Base-by-base conservation (phyloP, 2,329 filamentous ascomycete species). In the Talaromyces albobiverticillius region DNA sequence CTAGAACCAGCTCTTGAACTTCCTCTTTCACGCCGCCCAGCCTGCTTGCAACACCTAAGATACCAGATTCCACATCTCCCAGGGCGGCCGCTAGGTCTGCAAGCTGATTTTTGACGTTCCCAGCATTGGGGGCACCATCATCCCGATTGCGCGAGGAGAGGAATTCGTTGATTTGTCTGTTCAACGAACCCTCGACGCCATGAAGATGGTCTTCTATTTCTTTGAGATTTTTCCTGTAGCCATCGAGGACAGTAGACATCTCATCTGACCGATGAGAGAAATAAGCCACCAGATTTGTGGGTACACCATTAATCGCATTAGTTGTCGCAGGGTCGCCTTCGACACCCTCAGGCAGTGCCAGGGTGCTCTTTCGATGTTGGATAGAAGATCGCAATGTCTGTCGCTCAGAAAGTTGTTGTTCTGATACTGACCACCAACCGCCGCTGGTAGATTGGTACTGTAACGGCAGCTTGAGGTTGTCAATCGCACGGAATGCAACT, bases 401-500 rank as follows among this genome's bases (percentile, higher is more conserved):
- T 42, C 70, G 67, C 50, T 73, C 69, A 9, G 70, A 62, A 22
- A 71, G 62, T 41, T 71, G 66, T 55, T 74, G 71, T 56, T 74
- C 68, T 36, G 68, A 65, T 20, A 64, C 62, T 18, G 70, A 69
- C 70, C 71, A 74, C 72, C 71, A 73, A 18, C 71, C 67, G 54
- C 64, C 66, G 14, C 69, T 62, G 8, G 68, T 68, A 54, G 82
- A 80, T 61, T 85, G 83, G 65, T 83, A 86, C 60, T 84, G 80
- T 46, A 77, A 63, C 1, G 89, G 89, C 14, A 92, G 77, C 61
- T 86, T 85, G 51, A 91, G 77, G 64, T 89, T 89, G 63, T 90
- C 86, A 29, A 89, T 83, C 20, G 86, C 86, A 54, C 86, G 83
- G 76, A 90, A 89, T 57, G 83, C 83, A 52, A 90, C 79, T 60